These are phyloP conservation scores for Thalassiosira profunda DNA, from an alignment of 108 stramenopile species.

Conservation along the genomic window DNA sequence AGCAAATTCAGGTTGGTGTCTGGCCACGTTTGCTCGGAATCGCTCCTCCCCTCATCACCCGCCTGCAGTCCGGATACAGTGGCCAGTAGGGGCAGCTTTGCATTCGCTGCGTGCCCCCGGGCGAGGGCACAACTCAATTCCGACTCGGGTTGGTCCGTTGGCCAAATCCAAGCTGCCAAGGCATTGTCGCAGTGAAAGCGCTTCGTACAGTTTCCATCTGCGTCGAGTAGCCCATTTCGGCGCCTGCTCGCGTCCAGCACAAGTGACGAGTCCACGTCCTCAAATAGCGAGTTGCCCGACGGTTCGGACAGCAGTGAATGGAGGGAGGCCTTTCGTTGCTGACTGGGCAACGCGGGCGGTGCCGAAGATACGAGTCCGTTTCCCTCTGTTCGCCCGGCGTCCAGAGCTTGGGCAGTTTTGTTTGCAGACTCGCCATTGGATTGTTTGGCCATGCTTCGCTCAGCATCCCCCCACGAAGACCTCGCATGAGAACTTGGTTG, in stretches of 20 bases:
- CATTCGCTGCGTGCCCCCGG: conserved; percentile 18
- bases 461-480: background rate
- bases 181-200: conserved; percentile 22
- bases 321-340: conserved; percentile 9
- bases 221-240: background rate
- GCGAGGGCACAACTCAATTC: conserved; percentile 9
- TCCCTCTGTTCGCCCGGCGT: background rate
- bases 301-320: conserved; percentile 17
- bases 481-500: background rate
- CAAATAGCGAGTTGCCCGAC: conserved; percentile 21
- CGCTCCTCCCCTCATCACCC: background rate
- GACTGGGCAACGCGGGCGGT: conserved; percentile 2
- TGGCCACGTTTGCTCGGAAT: background rate
- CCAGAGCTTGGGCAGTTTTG: background rate
- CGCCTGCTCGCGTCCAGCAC: background rate
- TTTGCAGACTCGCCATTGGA: background rate
- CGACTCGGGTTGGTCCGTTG: conserved; percentile 1
- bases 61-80: background rate
- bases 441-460: background rate
- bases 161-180: conserved; percentile 29
- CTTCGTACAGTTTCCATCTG: background rate
- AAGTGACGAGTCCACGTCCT: conserved; percentile 11
- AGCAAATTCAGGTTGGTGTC: conserved; percentile 27
- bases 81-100: conserved; percentile 13
- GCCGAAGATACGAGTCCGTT: background rate